These are phyloP conservation scores for Termitomyces titanicus DNA, from an alignment of 768 basidiomycete genomes.

Conservation along the genomic window DNA sequence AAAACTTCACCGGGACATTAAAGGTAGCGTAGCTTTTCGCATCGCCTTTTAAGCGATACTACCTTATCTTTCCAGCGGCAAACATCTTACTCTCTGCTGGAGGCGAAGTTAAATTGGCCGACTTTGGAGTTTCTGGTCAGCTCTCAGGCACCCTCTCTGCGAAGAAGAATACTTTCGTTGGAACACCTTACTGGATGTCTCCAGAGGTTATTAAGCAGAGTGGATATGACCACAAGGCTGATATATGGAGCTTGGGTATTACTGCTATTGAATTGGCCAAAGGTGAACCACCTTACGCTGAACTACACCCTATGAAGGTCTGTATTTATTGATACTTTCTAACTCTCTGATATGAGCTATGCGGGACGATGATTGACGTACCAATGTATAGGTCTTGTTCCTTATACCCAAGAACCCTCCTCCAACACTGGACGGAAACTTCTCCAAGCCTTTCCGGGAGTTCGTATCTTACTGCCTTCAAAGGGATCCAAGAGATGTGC, in stretches of 20 bases:
- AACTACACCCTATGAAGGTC: conserved; percentile 99
- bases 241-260: conserved; percentile 98
- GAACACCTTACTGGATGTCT: conserved; percentile 99
- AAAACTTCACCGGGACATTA: conserved; percentile 98
- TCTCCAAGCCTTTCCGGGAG: conserved; percentile 90
- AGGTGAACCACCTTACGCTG: conserved; percentile 97
- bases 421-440: conserved; percentile 84
- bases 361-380: background rate
- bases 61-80: conserved; percentile 55
- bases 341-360: background rate
- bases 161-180: conserved; percentile 98
- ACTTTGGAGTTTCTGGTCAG: conserved; percentile 98
- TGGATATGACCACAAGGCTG: conserved; percentile 98
- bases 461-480: conserved; percentile 93
- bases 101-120: conserved; percentile 96
- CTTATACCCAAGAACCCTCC: conserved; percentile 98
- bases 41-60: background rate
- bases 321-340: conserved; percentile 10
- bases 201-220: conserved; percentile 99
- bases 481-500: conserved; percentile 87
- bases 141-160: conserved; percentile 88
- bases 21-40: conserved; percentile 52
- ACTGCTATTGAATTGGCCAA: conserved; percentile 97
- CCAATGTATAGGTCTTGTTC: conserved; percentile 74
- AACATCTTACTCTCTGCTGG: conserved; percentile 90